A percentile compares a stretch with the other conserved stretches of the same genome.
phyloP scores from a whole-genome alignment of 306 rosid genomes.

The Betula pendula region DNA sequence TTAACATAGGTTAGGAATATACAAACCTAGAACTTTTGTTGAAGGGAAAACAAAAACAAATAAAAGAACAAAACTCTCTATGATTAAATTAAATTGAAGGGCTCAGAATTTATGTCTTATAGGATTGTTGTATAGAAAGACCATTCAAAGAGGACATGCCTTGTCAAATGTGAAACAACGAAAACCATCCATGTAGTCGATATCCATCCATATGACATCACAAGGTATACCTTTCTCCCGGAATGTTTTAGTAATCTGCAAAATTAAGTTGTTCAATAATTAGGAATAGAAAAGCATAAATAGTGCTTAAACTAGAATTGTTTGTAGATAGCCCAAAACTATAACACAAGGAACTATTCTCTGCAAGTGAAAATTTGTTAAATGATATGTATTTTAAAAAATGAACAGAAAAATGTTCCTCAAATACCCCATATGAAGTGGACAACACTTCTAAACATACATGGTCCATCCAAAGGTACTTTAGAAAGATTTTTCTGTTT shows the following conservation, averaged over 20 bases:
- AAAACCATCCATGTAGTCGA: constrained; percentile 93
- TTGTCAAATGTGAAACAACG: constrained; percentile 89
- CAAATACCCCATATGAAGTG: not conserved
- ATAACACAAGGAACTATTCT: not conserved
- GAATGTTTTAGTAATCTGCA: constrained; percentile 73
- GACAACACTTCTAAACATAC: not conserved
- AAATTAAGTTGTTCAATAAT: constrained; percentile 26
- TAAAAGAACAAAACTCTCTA: not conserved
- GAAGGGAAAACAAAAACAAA: not conserved
- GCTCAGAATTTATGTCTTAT: constrained; percentile 9
- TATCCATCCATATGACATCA: constrained; percentile 95
- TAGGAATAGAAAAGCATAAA: constrained; percentile 3
- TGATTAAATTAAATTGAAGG: not conserved
- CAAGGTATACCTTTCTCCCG: constrained; percentile 78
- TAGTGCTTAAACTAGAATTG: not conserved
- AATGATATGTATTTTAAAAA: not conserved
- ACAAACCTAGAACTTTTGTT: not conserved
- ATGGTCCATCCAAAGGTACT: not conserved
- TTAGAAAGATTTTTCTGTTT: not conserved
- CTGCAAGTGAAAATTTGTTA: not conserved
- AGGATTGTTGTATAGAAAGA: not conserved
- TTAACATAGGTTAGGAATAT: not conserved
- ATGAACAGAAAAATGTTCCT: not conserved
- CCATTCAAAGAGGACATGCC: constrained; percentile 37
- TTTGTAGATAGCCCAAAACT: not conserved